Base-by-base conservation (phyloP, 1,139 yeast genomes). In the Hemisphaericaspora xylofermentans region DNA sequence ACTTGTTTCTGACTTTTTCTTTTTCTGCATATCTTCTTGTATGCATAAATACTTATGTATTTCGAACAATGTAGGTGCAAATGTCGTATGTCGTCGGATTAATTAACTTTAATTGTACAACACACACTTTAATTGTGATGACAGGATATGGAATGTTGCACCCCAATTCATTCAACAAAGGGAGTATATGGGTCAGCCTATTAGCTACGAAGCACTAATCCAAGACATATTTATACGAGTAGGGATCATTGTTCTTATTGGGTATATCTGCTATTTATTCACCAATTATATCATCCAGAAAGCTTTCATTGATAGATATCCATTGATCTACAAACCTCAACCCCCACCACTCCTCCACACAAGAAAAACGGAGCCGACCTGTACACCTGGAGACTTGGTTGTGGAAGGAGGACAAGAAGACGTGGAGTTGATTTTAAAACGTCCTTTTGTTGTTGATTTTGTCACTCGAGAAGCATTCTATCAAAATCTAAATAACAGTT, bases 401-500 rank as follows among this genome's bases (percentile, higher is more conserved):
- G 25, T 16, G 16, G 32, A 29, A 12, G 21, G 16, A 16, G 34
- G 8, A 12, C 10, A 18, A 18, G 34, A 31, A 18, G 34, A 31
- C 10, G 34, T 16, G 16, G 24, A 18, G 19, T 2, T 19, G 9
- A 13, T 10, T 10, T 31, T 31, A 6, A 31, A 31, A 31, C 34
- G 12, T n/a, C 34, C 34, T 3, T 18, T 31, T 31, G 34, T 4
- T 19, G n/a, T 31, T 31, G 34, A 31, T 31, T 16, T 19, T 18
- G 19, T 31, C 4, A 31, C 25, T 13, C 34, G 34, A 19, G 30
- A 32, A 18, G 31, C 47, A 15, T 66, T 70, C 49, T 71, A 70
- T 52, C 57, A 58, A 41, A 64, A 61, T 43, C 56, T 68, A 42
- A 71, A 70, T 50, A 68, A 62, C 48, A 70, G 75, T 46, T 65